Base-by-base conservation (phyloP, 1,139 yeast genomes). In the Petasospora rhodanensis region DNA sequence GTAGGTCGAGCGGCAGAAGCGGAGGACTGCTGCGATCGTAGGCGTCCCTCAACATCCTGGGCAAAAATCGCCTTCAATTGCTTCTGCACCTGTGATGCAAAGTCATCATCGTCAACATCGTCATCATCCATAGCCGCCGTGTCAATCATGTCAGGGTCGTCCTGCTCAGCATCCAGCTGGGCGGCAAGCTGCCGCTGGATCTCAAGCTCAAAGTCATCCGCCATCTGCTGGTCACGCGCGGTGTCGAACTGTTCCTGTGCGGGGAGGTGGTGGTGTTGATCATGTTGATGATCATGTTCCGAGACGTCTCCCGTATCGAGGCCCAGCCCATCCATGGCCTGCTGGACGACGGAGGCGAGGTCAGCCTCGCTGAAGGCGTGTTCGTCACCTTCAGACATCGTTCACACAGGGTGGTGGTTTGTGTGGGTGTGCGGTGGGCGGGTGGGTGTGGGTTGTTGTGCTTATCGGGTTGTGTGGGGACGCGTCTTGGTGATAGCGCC, bases 261-360 rank as follows among this genome's bases (percentile, higher is more conserved):
- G 7, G 23, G 23, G 7, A 7, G 23, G 7, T 21, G 23, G 7
- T 21, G 23, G 7, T 21, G 23, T 23, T 32, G 35, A 23, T 27
- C 14, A 13, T 24, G 27, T 22, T 23, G 22, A 9, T 25, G 28
- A 18, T 25, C 16, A 17, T 25, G 16, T 10, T 9, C 25, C 22
- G 14, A 22, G 18, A 14, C 22, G 7, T 18, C 13, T 12, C 18
- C 14, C 6, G 29, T 32, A 5, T 27, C 38, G 4, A 29, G 31
- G 11, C 29, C 39, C 11, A 45, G 29, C 7, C 47, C 45, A 7
- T 35, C 41, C 50, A 46, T 46, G 2, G 50, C 50, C 32, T 44
- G 47, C 18, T 42, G 40, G n/a, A 46, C 50, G 15, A 41, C 45
- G 16, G 43, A 38, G 13, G 50, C 48, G 7, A 46, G 24, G 28